Evolutionary conservation across 2,329 filamentous ascomycete genomes (phyloP), one percentile per base, ranked within the genome.

Genomic region (Talaromyces sp.): DNA sequence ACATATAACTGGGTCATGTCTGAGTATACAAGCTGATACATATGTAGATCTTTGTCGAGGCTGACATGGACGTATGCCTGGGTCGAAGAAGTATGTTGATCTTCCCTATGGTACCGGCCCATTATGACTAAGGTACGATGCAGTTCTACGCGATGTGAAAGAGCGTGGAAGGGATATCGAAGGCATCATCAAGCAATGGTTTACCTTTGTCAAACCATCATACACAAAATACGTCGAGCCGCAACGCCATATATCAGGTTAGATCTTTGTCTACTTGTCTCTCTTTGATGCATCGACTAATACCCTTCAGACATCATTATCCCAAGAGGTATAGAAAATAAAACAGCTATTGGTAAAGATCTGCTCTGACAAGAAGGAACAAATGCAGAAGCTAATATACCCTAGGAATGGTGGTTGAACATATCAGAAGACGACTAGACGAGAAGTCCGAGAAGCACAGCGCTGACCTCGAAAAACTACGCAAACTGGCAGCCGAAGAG

Each of bases 121-220:
- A 31, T 23, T 2, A 28, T 31, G 25, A 18, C 46, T 65, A 39
- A 35, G 14, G 52, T 56, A 1, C 65, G 35, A 59, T 39, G 14
- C 52, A 92, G 89, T 96, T 68, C 80, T 92, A 40, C 89, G 95
- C 71, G 95, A 99, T 77, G 91, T 98, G 23, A 86, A 86, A 69
- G 91, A 96, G 70, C 87, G 95, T 70, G 93, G 91, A 2, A 86
- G 95, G 72, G 93, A 96, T 71, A 90, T 98, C 62, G 90, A 97
- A 73, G 95, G 95, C 44, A 93, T 93, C 71, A 93, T 99, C 75
- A 98, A 98, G 77, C 95, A 99, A 75, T 99, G 95, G 95, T 97
- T 98, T 74, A 81, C 80, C 11, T 99, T 90, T 73, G 95, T 99
- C 48, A 99, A 99, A 77, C 95, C 95, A 2, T 98, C 98, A 72